A percentile compares a stretch with the other conserved stretches of the same genome.
Conservation (phyloP, 2,329 filamentous ascomycete genomes). For the Microdochium bolleyi region DNA sequence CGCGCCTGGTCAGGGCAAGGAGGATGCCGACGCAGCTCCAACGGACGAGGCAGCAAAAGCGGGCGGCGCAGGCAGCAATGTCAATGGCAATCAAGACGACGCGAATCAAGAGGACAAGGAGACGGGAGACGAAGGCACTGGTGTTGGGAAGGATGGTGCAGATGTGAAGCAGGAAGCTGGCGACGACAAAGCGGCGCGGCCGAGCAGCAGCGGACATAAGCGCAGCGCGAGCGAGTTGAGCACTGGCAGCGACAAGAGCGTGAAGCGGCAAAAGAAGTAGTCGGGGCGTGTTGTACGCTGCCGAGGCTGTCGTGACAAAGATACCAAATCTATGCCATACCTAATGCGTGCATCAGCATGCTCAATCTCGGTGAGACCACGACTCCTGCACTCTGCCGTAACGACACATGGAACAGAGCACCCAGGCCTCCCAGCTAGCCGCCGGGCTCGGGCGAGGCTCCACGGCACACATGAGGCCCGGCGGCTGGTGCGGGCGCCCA, state of each 20-base stretch:
- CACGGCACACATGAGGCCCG: background rate
- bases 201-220: constrained; percentile 49
- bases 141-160: constrained; percentile 1
- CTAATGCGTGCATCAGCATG: too few relatives aligned
- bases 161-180: constrained; percentile 13
- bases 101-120: background rate
- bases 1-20: constrained; percentile 5
- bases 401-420: too few relatives aligned
- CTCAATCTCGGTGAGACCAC: too few relatives aligned
- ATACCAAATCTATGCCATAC: too few relatives aligned
- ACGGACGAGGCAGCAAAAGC: constrained; percentile 1
- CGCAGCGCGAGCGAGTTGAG: constrained; percentile 79
- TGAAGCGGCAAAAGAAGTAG: constrained; percentile 38
- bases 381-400: too few relatives aligned
- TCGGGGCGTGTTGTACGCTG: too few relatives aligned
- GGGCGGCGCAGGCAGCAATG: background rate
- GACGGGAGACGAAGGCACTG: constrained; percentile 1
- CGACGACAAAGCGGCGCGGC: constrained; percentile 14
- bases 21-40: background rate
- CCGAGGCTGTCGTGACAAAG: too few relatives aligned
- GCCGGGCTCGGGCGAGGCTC: background rate
- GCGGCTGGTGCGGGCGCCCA: background rate
- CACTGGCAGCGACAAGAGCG: constrained; percentile 44
- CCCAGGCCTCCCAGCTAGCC: background rate
- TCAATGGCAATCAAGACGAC: background rate